Percentiles rank a stretch among this genome's conserved stretches.
phyloP scores from a whole-genome alignment of 1,284 basidiomycete genomes.

The Porodaedalea pini region DNA sequence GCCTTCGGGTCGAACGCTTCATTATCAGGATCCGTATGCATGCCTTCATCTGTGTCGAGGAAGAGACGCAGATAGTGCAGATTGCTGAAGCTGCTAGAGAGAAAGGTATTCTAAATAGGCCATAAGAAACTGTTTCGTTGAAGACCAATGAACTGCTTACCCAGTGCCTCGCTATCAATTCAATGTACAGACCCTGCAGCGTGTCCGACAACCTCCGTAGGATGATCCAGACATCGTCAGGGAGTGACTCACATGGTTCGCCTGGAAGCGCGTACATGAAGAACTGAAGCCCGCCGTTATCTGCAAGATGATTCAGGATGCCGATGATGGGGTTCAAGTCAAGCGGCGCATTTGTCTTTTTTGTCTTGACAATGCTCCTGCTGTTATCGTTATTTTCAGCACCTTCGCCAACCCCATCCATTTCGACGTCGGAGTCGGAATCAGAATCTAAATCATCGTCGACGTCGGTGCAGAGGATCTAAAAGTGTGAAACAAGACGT shows the following conservation, averaged over 20 bases:
- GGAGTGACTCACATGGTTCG: background rate
- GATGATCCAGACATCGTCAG: slow-evolving; percentile 1
- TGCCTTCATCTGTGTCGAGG: slow-evolving; percentile 9
- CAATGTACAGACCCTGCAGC: slow-evolving; percentile 10
- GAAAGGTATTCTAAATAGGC: slow-evolving; percentile 1
- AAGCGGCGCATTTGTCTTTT: background rate
- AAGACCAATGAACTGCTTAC: background rate
- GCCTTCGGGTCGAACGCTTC: slow-evolving; percentile 2
- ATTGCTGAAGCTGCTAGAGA: slow-evolving; percentile 11
- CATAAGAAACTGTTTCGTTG: background rate
- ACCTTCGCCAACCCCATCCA: background rate
- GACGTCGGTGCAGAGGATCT: slow-evolving; percentile 4
- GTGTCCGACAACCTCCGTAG: slow-evolving; percentile 7
- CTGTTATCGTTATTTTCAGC: background rate
- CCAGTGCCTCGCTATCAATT: slow-evolving; percentile 8
- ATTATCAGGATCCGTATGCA: background rate
- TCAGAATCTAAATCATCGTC: slow-evolving; percentile 1
- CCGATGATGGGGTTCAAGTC: background rate
- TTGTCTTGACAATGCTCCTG: background rate
- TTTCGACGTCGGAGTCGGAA: background rate
- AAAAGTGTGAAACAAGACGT: background rate
- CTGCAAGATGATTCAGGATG: slow-evolving; percentile 10
- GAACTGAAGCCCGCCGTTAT: slow-evolving; percentile 3
- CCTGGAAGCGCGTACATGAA: slow-evolving; percentile 18
- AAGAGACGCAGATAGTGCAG: slow-evolving; percentile 10